These are phyloP conservation scores for Neurospora sp. DNA, from an alignment of 495 filamentous ascomycete genomes.

Conservation along the genomic window DNA sequence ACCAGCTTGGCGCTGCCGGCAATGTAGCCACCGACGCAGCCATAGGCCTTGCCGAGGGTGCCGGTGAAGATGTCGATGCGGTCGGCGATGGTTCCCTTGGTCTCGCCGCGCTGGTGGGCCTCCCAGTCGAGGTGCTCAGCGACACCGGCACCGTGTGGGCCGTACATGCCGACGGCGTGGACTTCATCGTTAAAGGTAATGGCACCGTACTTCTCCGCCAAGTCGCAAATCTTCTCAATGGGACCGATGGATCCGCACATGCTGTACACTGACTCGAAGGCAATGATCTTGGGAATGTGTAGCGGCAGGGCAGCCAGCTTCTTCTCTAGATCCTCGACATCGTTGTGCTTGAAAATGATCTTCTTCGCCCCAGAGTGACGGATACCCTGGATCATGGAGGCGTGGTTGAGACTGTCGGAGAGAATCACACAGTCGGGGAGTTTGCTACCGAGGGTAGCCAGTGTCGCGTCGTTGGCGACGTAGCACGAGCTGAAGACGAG, in stretches of 20 bases:
- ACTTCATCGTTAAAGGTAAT: conserved; percentile 98
- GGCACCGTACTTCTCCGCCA: conserved; percentile 95
- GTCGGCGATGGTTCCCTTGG: conserved; percentile 84
- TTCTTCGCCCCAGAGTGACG: conserved; percentile 93
- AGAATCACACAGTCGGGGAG: conserved; percentile 92
- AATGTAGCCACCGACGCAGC: conserved; percentile 96
- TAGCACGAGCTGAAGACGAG: conserved; percentile 96
- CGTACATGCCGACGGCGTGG: conserved; percentile 98
- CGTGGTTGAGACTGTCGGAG: conserved; percentile 92
- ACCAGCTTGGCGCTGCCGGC: conserved; percentile 82
- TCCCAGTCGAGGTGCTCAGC: conserved; percentile 96
- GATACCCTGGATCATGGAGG: conserved; percentile 99
- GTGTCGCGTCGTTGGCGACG: conserved; percentile 95
- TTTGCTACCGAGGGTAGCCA: conserved; percentile 92
- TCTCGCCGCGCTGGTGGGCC: conserved; percentile 53
- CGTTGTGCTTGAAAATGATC: conserved; percentile 98
- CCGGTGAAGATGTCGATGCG: conserved; percentile 96
- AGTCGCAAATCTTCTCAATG: conserved; percentile 88
- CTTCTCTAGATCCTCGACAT: conserved; percentile 75
- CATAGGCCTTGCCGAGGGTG: conserved; percentile 94
- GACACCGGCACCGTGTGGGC: conserved; percentile 89
- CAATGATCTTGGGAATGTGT: conserved; percentile 90
- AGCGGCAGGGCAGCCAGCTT: conserved; percentile 82
- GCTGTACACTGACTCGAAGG: conserved; percentile 96
- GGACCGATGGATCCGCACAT: conserved; percentile 98